Base-by-base conservation (phyloP, 148 eudicot genomes). In the Gaultheria prostrata region DNA sequence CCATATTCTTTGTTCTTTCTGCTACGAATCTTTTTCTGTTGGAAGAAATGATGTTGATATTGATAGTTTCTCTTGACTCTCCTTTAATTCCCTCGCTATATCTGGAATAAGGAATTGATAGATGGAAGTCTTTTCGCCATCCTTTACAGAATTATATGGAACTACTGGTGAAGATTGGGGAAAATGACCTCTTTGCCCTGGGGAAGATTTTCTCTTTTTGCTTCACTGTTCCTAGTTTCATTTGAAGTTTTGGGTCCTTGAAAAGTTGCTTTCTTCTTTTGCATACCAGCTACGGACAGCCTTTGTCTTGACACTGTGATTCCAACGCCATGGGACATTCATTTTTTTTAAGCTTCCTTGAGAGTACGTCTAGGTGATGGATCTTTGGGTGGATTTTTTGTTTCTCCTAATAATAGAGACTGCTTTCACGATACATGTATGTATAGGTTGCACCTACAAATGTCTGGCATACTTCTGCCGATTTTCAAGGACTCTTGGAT, bases 201-300 rank as follows among this genome's bases (percentile, higher is more conserved):
- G 12, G 63, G 65, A 53, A 30, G 24, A 78, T 51, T 15, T 77
- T 30, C 80, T 53, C 24, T 32, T 78, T 77, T 77, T 77, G 79
- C 59, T 49, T 49, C 79, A 39, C 43, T 39, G 43, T 39, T 39
- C 43, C 43, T 50, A 50, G 79, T 26, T 26, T 15, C 59, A 77
- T 77, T 76, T 48, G 26, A 76, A 46, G 53, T 76, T 76, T 46
- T 12, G 20, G 33, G 8, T 45, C 18, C 54, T 76, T n/a, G 20
- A 74, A 74, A 20, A 39, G 14, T 74, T 45, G 77, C 77, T 39
- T 39, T 8, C 11, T 18, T 33, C 49, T 73, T 73, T 73, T 18
- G 12, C 77, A 33, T 8, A 45, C 48, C 24, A 2, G 18, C 21
- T 39, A 35, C 20, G 45, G 26, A 72, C 76, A 73, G 77, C 43